Percentiles rank a stretch among this genome's conserved stretches.
phyloP scores from a whole-genome alignment of 2,329 filamentous ascomycete species.

The Trichoderma asperellum region DNA sequence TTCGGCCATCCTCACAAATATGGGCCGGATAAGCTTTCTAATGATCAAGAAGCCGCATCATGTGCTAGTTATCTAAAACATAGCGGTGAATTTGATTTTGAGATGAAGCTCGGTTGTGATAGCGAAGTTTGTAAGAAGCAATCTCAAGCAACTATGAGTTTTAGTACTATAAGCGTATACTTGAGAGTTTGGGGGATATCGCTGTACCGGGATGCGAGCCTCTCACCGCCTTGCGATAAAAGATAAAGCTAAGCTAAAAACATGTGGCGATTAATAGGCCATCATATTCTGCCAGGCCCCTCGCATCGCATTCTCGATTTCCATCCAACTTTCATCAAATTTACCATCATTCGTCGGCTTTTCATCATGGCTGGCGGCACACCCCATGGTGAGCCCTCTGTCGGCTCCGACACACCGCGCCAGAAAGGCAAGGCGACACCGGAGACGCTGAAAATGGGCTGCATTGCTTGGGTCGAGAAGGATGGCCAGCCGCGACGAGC shows the following conservation, averaged over 20 bases:
- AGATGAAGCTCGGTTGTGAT: background rate
- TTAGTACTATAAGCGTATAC: background rate
- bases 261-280: background rate
- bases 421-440: conserved; percentile 83
- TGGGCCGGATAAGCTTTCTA: background rate
- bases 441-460: conserved; percentile 70
- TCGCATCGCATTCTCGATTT: conserved; percentile 9
- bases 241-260: background rate
- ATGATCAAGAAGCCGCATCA: background rate
- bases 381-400: conserved; percentile 55
- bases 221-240: conserved; percentile 26
- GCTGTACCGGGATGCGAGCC: background rate
- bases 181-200: background rate
- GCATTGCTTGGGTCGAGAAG: conserved; percentile 64
- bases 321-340: conserved; percentile 20
- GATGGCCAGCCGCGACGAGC: conserved; percentile 88
- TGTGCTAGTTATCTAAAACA: background rate
- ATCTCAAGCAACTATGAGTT: background rate
- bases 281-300: conserved; percentile 26
- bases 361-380: conserved; percentile 59
- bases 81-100: background rate
- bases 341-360: conserved; percentile 11
- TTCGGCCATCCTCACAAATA: conserved; percentile 42
- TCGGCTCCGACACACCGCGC: conserved; percentile 60
- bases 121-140: background rate